Evolutionary conservation across 2,329 filamentous ascomycete genomes (phyloP), one percentile per base, ranked within the genome.

Genomic region (Pseudocercospora pini-densiflorae): DNA sequence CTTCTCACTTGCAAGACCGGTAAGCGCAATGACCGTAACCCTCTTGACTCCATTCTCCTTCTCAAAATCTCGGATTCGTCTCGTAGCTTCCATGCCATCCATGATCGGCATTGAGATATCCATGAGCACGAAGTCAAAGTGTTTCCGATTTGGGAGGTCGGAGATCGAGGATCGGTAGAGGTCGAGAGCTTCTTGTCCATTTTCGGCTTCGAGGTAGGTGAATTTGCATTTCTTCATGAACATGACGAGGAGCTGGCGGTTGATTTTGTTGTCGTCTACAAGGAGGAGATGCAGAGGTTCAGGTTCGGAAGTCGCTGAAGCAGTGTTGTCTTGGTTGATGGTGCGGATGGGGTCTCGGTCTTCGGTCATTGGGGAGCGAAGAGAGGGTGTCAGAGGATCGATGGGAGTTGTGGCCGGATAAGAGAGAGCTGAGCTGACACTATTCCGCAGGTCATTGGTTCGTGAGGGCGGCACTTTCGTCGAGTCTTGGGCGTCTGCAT

Each of bases 141-240:
- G 57, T 47, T 59, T 27, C 1, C 9, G n/a, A 49, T 49, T 43
- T 8, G 33, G n/a, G 14, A 49, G 9, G n/a, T 36, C 21, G 31
- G 62, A 53, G 55, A 57, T 43, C 16, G 55, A 47, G 14, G 59
- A 23, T 6, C 47, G 61, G 29, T 67, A 67, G 33, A 63, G 40
- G 31, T 68, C 73, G 0, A 86, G 77, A 2, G 84, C 84, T 70
- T 84, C 80, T 2, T 81, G 77, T 3, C 84, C 84, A 68, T 85
- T 80, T 33, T 74, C 72, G 2, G 83, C 84, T 45, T 79, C 79
- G 23, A 80, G 77, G 10, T 76, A 74, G 12, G 76, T 79, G 1
- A 80, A 80, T 1, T 79, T 76, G 4, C 78, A 73, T 36, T 70
- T 68, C 21, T 70, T 68, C 62, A 71, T 71, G 67, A 71, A 75